Evolutionary conservation across 495 filamentous ascomycete genomes (phyloP).

Genomic region (Clavariopsis aquatica): DNA sequence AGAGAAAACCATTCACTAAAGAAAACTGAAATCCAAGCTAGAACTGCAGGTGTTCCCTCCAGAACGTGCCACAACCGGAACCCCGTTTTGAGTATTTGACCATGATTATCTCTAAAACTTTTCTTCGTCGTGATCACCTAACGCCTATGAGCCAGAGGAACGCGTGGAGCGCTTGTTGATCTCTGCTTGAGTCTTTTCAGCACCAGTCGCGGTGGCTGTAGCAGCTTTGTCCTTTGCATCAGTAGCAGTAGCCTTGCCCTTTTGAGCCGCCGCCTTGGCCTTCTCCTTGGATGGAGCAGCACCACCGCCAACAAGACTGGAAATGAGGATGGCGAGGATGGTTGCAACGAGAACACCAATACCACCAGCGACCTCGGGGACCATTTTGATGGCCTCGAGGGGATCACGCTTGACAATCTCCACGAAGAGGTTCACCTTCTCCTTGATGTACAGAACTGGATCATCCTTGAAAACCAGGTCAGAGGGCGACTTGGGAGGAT

Average conservation of each 20-base stretch:
- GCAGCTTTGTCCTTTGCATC: conserved; percentile 79
- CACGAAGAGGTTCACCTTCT: conserved; percentile 88
- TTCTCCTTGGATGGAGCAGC: conserved; percentile 56
- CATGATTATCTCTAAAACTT: neutral
- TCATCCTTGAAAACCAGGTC: conserved; percentile 92
- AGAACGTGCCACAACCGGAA: conserved; percentile 3
- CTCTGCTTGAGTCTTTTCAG: conserved; percentile 53
- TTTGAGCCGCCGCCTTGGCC: conserved; percentile 61
- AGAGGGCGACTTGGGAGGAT: conserved; percentile 60
- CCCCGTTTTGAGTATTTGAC: conserved; percentile 14
- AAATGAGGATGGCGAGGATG: conserved; percentile 66
- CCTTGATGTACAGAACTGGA: conserved; percentile 82
- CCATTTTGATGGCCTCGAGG: conserved; percentile 82
- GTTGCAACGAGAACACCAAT: conserved; percentile 64
- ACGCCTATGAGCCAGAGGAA: conserved; percentile 33
- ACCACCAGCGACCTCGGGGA: conserved; percentile 86
- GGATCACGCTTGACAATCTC: conserved; percentile 85
- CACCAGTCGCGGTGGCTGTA: conserved; percentile 64
- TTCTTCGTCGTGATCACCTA: neutral
- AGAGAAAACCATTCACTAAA: conserved; percentile 10
- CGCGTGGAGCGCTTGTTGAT: conserved; percentile 64
- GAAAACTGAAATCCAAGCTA: conserved; percentile 21
- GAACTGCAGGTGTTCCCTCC: conserved; percentile 2
- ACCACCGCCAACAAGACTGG: conserved; percentile 56
- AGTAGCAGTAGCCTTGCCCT: conserved; percentile 70